A percentile compares a stretch with the other conserved stretches of the same genome.
Conservation (phyloP, 2,329 filamentous ascomycete genomes). For the Exophiala aquamarina region DNA sequence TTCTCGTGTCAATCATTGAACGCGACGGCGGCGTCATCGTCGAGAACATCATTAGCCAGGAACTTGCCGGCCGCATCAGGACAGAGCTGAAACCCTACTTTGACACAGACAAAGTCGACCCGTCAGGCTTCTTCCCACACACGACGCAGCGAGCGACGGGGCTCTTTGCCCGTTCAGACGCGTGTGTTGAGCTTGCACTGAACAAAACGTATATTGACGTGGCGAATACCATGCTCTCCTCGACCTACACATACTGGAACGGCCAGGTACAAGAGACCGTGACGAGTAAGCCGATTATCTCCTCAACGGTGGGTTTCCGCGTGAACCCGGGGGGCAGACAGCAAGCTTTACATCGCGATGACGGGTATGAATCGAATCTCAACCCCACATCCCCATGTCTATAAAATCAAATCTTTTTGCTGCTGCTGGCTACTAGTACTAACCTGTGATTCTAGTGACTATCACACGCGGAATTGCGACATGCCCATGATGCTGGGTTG, state of each 20-base stretch:
- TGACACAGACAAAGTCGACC: slow-evolving; percentile 25
- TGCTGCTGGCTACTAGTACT: too few relatives aligned
- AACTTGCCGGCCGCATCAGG: slow-evolving; percentile 23
- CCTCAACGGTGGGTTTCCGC: slow-evolving; percentile 34
- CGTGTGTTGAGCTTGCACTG: slow-evolving; percentile 39
- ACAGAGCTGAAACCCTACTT: slow-evolving; percentile 28
- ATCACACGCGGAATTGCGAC: slow-evolving; percentile 33
- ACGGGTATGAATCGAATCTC: slow-evolving; percentile 29
- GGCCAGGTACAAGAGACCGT: slow-evolving; percentile 23
- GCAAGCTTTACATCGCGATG: slow-evolving; percentile 33
- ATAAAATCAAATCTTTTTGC: slow-evolving; percentile 36
- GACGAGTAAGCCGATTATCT: slow-evolving; percentile 28
- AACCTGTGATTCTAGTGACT: too few relatives aligned
- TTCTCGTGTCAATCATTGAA: slow-evolving; percentile 16
- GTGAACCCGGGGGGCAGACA: slow-evolving; percentile 29
- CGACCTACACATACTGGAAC: slow-evolving; percentile 39
- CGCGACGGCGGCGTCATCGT: slow-evolving; percentile 27
- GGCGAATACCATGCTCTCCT: slow-evolving; percentile 37
- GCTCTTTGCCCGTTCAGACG: slow-evolving; percentile 39
- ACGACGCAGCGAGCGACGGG: slow-evolving; percentile 37
- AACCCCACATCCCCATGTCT: slow-evolving; percentile 26
- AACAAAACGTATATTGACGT: slow-evolving; percentile 38
- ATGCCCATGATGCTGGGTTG: slow-evolving; percentile 42
- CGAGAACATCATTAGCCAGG: slow-evolving; percentile 22
- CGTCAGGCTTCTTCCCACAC: slow-evolving; percentile 30